These are phyloP conservation scores for Monosporascus sp. DNA, from an alignment of 2,329 filamentous ascomycete genomes.

Conservation along the genomic window DNA sequence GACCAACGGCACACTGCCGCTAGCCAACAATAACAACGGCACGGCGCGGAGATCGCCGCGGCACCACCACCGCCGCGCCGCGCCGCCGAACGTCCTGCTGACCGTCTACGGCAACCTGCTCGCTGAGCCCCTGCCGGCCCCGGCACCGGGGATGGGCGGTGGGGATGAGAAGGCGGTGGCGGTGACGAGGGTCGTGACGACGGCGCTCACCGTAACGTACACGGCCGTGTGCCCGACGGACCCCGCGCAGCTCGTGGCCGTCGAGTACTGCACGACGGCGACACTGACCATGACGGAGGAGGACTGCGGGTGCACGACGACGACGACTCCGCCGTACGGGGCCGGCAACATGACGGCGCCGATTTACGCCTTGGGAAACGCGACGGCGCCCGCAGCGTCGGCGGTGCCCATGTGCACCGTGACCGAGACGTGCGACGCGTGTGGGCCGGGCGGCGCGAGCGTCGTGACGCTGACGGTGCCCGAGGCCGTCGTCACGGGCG, in stretches of 20 bases:
- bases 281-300: constrained; percentile 12
- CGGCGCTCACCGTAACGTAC: constrained; percentile 27
- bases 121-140: constrained; percentile 21
- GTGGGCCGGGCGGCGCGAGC: constrained; percentile 26
- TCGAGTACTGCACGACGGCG: constrained; percentile 29
- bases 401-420: constrained; percentile 24
- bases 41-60: constrained; percentile 6
- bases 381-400: neutral
- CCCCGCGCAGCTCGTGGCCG: constrained; percentile 24
- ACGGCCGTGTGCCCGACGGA: constrained; percentile 30
- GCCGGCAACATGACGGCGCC: neutral
- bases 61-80: constrained; percentile 21
- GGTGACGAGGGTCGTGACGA: constrained; percentile 12
- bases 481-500: constrained; percentile 9
- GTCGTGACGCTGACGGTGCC: constrained; percentile 30
- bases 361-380: neutral
- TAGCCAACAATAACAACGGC: constrained; percentile 1
- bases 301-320: constrained; percentile 21
- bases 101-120: constrained; percentile 37
- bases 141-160: constrained; percentile 29
- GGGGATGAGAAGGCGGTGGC: constrained; percentile 14
- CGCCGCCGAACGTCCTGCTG: constrained; percentile 29
- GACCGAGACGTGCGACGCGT: constrained; percentile 24
- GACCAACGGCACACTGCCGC: neutral
- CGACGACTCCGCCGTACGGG: constrained; percentile 4